A percentile compares a stretch with the other conserved stretches of the same genome.
phyloP scores from a whole-genome alignment of 805 yeast genomes.

The Pichia scutulata region DNA sequence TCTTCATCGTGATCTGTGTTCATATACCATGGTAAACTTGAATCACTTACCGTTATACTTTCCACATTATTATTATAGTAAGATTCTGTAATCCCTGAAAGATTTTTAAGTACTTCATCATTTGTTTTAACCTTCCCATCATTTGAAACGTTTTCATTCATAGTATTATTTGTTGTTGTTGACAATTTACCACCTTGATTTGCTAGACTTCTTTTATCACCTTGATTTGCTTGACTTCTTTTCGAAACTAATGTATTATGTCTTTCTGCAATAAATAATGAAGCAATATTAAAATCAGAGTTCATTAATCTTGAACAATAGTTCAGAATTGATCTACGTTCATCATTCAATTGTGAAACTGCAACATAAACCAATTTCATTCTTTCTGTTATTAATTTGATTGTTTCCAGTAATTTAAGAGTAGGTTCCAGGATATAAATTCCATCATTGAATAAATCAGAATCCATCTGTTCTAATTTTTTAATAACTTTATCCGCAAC shows the following conservation, averaged over 20 bases:
- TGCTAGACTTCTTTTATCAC: constrained; percentile 21
- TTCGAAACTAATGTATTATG: constrained; percentile 29
- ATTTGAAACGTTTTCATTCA: constrained; percentile 19
- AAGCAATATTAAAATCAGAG: constrained; percentile 55
- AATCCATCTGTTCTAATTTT: constrained; percentile 34
- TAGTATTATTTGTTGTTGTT: not conserved
- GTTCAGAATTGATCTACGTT: constrained; percentile 60
- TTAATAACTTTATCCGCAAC: constrained; percentile 41
- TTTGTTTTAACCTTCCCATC: not conserved
- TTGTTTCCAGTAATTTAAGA: constrained; percentile 30
- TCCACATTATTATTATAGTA: constrained; percentile 16
- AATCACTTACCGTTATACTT: too few species aligned
- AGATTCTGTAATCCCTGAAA: not conserved
- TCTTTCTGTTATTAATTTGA: constrained; percentile 30
- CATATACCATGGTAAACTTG: constrained; percentile 56
- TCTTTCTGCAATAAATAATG: constrained; percentile 40
- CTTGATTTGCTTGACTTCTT: constrained; percentile 28
- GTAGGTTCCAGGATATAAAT: constrained; percentile 23
- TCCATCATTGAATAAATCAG: constrained; percentile 29
- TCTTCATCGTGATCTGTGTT: constrained; percentile 54
- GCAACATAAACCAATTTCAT: constrained; percentile 31
- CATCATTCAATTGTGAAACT: constrained; percentile 56
- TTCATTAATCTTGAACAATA: constrained; percentile 76
- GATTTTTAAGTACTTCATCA: not conserved
- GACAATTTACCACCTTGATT: constrained; percentile 27